Percentiles rank a stretch among this genome's conserved stretches.
Evolutionary conservation across 2,329 filamentous ascomycete genomes (phyloP).

Genomic region (Cladosporium phlei): DNA sequence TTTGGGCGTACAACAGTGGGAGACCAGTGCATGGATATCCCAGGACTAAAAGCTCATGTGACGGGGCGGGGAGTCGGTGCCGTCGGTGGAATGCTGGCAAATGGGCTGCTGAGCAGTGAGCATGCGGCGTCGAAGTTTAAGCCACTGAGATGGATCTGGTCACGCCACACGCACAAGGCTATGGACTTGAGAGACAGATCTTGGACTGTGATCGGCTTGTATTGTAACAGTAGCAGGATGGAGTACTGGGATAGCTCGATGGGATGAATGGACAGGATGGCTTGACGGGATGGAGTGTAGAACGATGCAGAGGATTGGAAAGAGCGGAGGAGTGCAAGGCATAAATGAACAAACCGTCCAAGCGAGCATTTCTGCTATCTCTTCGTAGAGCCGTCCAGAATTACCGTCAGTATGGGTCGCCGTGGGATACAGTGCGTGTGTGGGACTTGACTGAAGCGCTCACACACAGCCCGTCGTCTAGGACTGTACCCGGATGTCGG

Average conservation of each 20-base stretch:
- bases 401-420: too few species aligned
- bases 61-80: not conserved
- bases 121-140: conserved; percentile 4
- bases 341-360: conserved; percentile 9
- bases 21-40: not conserved
- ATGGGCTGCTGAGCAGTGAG: conserved; percentile 4
- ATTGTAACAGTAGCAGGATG: not conserved
- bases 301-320: not conserved
- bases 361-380: too few species aligned
- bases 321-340: conserved; percentile 4
- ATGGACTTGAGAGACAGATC: not conserved
- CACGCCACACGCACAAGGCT: conserved; percentile 1
- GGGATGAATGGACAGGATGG: too few species aligned
- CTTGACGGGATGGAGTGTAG: not conserved
- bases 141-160: not conserved
- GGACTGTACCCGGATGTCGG: too few species aligned
- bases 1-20: not conserved
- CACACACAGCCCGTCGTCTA: too few species aligned
- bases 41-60: not conserved
- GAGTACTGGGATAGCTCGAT: too few species aligned
- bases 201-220: not conserved
- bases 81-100: not conserved
- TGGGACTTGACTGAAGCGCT: too few species aligned
- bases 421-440: too few species aligned
- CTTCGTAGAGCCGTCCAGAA: too few species aligned